A percentile compares a stretch with the other conserved stretches of the same genome.
phyloP scores from a whole-genome alignment of 495 filamentous ascomycete genomes.

The Diplogelasinospora grovesii region DNA sequence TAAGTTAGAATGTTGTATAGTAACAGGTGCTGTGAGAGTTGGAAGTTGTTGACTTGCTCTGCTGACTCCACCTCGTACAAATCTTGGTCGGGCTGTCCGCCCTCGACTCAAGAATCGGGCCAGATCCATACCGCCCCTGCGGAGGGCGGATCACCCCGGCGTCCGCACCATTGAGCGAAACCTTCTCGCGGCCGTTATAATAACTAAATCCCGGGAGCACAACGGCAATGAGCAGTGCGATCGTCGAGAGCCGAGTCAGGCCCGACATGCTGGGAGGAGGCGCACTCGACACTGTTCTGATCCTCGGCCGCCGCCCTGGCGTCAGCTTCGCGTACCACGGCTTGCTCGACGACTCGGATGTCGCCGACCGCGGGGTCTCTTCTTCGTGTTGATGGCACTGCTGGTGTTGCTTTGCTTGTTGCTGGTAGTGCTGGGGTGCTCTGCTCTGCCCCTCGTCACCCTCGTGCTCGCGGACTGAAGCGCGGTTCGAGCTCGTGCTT shows the following conservation, averaged over 20 bases:
- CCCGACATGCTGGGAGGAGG: slow-evolving; percentile 32
- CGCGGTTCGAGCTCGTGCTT: not conserved
- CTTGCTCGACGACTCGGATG: slow-evolving; percentile 8
- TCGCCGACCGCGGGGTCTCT: slow-evolving; percentile 7
- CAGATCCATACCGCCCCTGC: slow-evolving; percentile 13
- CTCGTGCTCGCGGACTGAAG: not conserved
- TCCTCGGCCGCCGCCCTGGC: slow-evolving; percentile 30
- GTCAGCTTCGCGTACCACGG: slow-evolving; percentile 34
- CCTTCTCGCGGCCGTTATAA: slow-evolving; percentile 28
- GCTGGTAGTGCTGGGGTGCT: too few species aligned
- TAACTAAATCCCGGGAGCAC: slow-evolving; percentile 42
- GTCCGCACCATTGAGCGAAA: slow-evolving; percentile 34
- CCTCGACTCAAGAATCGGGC: slow-evolving; percentile 28
- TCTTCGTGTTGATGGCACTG: slow-evolving; percentile 5
- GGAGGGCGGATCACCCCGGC: slow-evolving; percentile 40
- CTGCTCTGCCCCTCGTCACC: too few species aligned
- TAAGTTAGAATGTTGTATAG: too few species aligned
- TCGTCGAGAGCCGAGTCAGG: slow-evolving; percentile 38
- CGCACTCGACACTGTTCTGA: slow-evolving; percentile 34
- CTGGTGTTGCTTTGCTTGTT: not conserved
- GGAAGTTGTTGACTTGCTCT: slow-evolving; percentile 52
- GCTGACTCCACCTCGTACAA: slow-evolving; percentile 63
- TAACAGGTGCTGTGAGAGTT: too few species aligned
- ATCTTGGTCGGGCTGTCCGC: slow-evolving; percentile 45
- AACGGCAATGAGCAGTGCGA: slow-evolving; percentile 47